Evolutionary conservation across 1,284 basidiomycete genomes (phyloP), one percentile per base, ranked within the genome.

Genomic region (Leccinum solheimii): DNA sequence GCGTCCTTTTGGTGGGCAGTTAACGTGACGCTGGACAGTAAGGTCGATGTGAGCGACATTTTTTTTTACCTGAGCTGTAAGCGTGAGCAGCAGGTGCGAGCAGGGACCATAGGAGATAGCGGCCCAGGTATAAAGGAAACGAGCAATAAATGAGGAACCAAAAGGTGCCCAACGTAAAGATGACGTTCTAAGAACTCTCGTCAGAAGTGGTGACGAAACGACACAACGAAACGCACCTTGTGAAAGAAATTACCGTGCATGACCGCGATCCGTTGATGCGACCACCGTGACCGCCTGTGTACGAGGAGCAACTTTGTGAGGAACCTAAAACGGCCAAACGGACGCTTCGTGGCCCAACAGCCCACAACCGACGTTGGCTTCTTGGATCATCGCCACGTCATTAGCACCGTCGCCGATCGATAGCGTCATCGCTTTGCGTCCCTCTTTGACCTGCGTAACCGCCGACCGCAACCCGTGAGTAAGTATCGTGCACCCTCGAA

Each of bases 231-330:
- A 64, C 9, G 3, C 1, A 91, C 90, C 84, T 98, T 98, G 85
- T 98, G 98, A 81, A 98, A 98, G 80, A 98, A 98, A 77, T 95
- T 97, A 66, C 91, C 91, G 71, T 96, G 94, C 94, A 96, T 94
- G 71, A 97, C 94, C n/a, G 96, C 95, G 49, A 98, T 84, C 51
- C 96, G 91, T 69, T 95, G 90, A 77, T 98, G 98, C 38, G 93
- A 96, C 95, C 96, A 97, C 48, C 95, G 87, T 30, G 30, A 30
- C 30, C 30, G 30, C 6, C 96, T 95, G 71, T 98, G 96, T 3
- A 98, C 97, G 62, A 99, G 83, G 16, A 99, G 81, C 48, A 98
- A 79, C 73, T 95, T 94, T 1, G 95, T 97, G 62, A 98, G 77
- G 81, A 91, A 98, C 58, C 96, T 83, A 81, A 99, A 99, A 73